phyloP scores from a whole-genome alignment of 495 filamentous ascomycete species.

The Aspergillus nidulans region DNA sequence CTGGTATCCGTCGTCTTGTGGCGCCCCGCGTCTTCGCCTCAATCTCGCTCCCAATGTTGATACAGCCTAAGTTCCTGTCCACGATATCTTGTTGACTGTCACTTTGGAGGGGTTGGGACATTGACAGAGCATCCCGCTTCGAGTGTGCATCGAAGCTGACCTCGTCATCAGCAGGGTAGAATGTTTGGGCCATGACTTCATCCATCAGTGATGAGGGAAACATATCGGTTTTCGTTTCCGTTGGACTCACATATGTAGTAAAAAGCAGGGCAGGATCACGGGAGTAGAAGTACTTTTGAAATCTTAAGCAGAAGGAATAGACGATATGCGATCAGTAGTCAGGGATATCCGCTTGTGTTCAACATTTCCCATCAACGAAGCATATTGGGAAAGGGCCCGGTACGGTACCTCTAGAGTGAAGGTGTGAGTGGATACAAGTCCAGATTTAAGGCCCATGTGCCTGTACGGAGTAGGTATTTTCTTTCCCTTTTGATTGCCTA shows the following conservation, averaged over 20 bases:
- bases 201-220: conserved; percentile 18
- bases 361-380: conserved; percentile 14
- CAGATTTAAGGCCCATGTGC: conserved; percentile 26
- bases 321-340: conserved; percentile 11
- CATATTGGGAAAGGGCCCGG: conserved; percentile 20
- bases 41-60: conserved; percentile 23
- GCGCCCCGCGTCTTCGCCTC: conserved; percentile 33
- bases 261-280: conserved; percentile 11
- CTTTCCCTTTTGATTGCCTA: conserved; percentile 11
- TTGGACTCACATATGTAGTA: conserved; percentile 20
- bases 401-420: conserved; percentile 9
- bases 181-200: conserved; percentile 33
- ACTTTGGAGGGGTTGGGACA: conserved; percentile 24
- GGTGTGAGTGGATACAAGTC: conserved; percentile 21
- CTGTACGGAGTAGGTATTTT: conserved; percentile 5
- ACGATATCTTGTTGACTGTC: conserved; percentile 24
- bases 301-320: conserved; percentile 11
- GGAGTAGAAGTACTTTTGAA: conserved; percentile 12
- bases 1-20: conserved; percentile 53
- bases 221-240: conserved; percentile 14
- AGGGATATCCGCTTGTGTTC: conserved; percentile 16
- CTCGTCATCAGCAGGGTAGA: conserved; percentile 28
- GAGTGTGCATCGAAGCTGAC: conserved; percentile 20
- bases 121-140: conserved; percentile 22
- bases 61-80: conserved; percentile 17